A percentile compares a stretch with the other conserved stretches of the same genome.
phyloP scores from a whole-genome alignment of 2,329 filamentous ascomycete genomes.

The Seiridium cupressi region DNA sequence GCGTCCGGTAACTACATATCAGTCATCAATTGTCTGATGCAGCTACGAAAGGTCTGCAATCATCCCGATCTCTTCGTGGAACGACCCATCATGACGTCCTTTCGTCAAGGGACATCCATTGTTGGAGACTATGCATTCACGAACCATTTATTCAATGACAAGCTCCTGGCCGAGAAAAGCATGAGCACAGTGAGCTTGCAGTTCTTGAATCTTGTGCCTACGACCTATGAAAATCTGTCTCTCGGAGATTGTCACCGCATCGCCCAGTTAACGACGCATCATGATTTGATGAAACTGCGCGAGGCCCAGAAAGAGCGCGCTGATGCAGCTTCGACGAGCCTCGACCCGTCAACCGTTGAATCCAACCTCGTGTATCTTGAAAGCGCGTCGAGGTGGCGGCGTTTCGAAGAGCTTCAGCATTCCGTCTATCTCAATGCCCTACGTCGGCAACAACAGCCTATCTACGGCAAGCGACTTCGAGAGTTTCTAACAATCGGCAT shows the following conservation, averaged over 20 bases:
- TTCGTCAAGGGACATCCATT: slow-evolving; percentile 82
- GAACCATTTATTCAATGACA: slow-evolving; percentile 66
- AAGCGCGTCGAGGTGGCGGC: slow-evolving; percentile 64
- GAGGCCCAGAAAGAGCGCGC: slow-evolving; percentile 67
- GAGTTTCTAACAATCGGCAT: slow-evolving; percentile 67
- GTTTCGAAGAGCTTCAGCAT: slow-evolving; percentile 77
- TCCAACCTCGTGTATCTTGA: slow-evolving; percentile 73
- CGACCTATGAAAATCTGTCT: slow-evolving; percentile 66
- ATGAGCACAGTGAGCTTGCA: slow-evolving; percentile 68
- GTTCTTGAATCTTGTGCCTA: slow-evolving; percentile 77
- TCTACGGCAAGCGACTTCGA: slow-evolving; percentile 81
- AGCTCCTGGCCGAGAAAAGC: slow-evolving; percentile 59
- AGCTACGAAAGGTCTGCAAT: slow-evolving; percentile 95
- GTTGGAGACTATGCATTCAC: slow-evolving; percentile 71
- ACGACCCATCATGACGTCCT: slow-evolving; percentile 93
- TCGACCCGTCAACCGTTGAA: slow-evolving; percentile 66
- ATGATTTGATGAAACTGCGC: slow-evolving; percentile 66
- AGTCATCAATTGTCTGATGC: slow-evolving; percentile 98
- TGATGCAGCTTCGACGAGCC: slow-evolving; percentile 49
- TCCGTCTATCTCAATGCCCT: slow-evolving; percentile 79
- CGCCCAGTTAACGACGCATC: slow-evolving; percentile 67
- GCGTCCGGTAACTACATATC: slow-evolving; percentile 94
- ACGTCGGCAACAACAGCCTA: slow-evolving; percentile 74
- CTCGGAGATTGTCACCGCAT: slow-evolving; percentile 50
- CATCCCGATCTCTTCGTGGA: slow-evolving; percentile 97